These are phyloP conservation scores for Salix dunnii DNA, from an alignment of 345 rosid genomes.

Conservation along the genomic window DNA sequence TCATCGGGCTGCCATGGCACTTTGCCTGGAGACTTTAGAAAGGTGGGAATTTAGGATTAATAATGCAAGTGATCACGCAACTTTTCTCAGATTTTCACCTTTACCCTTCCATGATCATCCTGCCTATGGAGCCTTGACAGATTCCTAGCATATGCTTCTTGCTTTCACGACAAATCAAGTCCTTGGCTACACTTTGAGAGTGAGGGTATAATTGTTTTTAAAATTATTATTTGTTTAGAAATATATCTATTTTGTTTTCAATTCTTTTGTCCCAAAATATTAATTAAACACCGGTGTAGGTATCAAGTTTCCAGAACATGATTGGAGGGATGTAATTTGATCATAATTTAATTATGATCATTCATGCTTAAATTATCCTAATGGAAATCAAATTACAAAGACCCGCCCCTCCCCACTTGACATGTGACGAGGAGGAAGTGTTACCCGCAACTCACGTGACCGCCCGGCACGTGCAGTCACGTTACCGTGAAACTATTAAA, in stretches of 20 bases:
- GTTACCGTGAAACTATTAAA: slow-evolving; percentile 15
- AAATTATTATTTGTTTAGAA: too few species aligned
- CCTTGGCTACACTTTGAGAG: too few species aligned
- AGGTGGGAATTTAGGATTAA: too few species aligned
- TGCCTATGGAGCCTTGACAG: neutral
- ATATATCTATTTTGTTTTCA: too few species aligned
- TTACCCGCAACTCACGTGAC: slow-evolving; percentile 39
- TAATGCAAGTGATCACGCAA: too few species aligned
- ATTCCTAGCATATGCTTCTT: neutral
- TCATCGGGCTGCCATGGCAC: too few species aligned
- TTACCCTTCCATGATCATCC: too few species aligned
- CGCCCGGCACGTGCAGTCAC: slow-evolving; percentile 40
- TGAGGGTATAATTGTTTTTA: too few species aligned
- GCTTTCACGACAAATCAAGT: neutral
- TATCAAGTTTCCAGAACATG: neutral
- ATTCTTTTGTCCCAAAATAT: too few species aligned
- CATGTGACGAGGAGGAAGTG: slow-evolving; percentile 3
- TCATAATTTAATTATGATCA: neutral
- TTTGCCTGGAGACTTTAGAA: too few species aligned
- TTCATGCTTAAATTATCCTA: neutral
- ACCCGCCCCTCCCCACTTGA: slow-evolving; percentile 18
- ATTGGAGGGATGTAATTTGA: neutral
- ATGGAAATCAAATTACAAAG: neutral
- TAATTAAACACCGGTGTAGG: too few species aligned
- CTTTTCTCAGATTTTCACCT: too few species aligned